Conservation (phyloP, 2,329 filamentous ascomycete species). For the Colletotrichum somersetense region DNA sequence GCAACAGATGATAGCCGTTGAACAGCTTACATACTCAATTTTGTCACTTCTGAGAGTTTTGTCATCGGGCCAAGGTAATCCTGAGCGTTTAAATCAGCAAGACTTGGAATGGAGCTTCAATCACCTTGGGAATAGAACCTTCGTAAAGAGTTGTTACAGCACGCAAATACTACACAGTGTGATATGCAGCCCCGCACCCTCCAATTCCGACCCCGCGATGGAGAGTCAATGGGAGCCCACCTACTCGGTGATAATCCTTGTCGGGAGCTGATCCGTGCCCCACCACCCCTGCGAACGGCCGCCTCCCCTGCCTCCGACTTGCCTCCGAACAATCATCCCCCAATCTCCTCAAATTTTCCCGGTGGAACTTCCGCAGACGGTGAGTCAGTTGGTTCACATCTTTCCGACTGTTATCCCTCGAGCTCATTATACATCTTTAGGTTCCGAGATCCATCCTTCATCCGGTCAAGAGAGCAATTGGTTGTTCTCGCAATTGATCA, state of each 20-base stretch:
- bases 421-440: conserved; percentile 29
- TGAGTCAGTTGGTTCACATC: conserved; percentile 35
- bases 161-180: conserved; percentile 32
- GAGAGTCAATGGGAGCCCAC: conserved; percentile 31
- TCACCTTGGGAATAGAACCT: neutral
- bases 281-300: conserved; percentile 30
- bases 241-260: conserved; percentile 30
- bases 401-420: conserved; percentile 29
- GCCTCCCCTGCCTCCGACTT: conserved; percentile 40
- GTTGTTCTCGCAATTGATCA: conserved; percentile 42
- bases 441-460: conserved; percentile 33
- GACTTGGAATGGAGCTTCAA: neutral
- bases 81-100: neutral
- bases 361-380: conserved; percentile 38
- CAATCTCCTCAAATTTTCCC: conserved; percentile 42
- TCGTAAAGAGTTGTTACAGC: conserved; percentile 13
- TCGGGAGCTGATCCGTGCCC: conserved; percentile 39
- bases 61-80: neutral
- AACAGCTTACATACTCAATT: neutral
- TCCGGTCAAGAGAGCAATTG: conserved; percentile 40
- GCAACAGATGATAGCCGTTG: neutral
- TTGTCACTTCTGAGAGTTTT: no score
- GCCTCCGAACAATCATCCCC: conserved; percentile 39
- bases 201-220: conserved; percentile 39
- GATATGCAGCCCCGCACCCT: conserved; percentile 34